Evolutionary conservation across 1,284 basidiomycete genomes (phyloP).

Genomic region (Afroboletus lepidellus): DNA sequence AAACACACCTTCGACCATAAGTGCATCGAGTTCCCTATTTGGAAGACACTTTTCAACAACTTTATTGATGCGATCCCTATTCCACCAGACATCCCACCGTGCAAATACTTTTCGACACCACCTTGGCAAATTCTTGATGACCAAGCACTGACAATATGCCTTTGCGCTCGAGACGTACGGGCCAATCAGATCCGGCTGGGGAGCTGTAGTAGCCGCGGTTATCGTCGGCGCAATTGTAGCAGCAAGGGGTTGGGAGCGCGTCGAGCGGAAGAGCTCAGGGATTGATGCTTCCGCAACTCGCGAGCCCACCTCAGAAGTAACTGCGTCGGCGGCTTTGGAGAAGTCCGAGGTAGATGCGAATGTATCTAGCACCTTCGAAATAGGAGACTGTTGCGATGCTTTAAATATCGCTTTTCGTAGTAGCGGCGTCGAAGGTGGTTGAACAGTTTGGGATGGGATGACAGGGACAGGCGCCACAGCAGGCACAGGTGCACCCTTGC

Average conservation of each 20-base stretch:
- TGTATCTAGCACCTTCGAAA: conserved; percentile 50
- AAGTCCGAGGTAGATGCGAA: conserved; percentile 58
- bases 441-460: conserved; percentile 20
- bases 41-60: conserved; percentile 54
- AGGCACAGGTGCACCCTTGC: conserved; percentile 42
- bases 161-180: conserved; percentile 15
- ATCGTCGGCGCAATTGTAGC: conserved; percentile 29
- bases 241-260: conserved; percentile 33
- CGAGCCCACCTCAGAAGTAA: conserved; percentile 33
- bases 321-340: conserved; percentile 47
- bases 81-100: conserved; percentile 50
- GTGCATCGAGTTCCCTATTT: conserved; percentile 56
- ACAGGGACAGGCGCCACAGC: conserved; percentile 26
- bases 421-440: conserved; percentile 40
- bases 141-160: conserved; percentile 4
- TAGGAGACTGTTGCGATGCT: conserved; percentile 41
- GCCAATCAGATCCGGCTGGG: conserved; percentile 13
- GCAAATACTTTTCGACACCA: conserved; percentile 27
- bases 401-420: conserved; percentile 52
- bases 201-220: not conserved
- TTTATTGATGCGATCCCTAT: conserved; percentile 51
- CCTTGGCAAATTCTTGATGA: conserved; percentile 32
- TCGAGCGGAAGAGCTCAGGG: conserved; percentile 60
- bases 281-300: conserved; percentile 41
- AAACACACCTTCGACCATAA: conserved; percentile 55